Evolutionary conservation across 352 stramenopile genomes (phyloP).

Genomic region (Aphanomyces euteiches): DNA sequence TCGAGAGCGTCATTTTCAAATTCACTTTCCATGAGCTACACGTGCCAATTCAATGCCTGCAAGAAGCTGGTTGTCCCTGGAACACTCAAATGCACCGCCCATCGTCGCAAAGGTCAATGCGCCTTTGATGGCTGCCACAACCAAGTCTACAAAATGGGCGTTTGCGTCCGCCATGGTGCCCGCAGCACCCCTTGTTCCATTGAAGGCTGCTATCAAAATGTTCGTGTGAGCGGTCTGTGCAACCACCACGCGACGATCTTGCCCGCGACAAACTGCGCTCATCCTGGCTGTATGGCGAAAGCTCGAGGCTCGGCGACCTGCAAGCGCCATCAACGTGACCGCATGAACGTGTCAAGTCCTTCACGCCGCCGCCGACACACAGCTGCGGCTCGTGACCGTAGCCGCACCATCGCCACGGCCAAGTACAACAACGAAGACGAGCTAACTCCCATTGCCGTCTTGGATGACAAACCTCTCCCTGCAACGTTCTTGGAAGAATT

Average conservation of each 20-base stretch:
- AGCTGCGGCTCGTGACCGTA: no score
- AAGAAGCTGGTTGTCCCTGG: background rate
- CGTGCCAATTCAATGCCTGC: conserved; percentile 18
- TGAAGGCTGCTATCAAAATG: background rate
- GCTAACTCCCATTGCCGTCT: no score
- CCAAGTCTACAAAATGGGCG: conserved; percentile 6
- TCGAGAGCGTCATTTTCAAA: no score
- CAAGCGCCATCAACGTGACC: background rate
- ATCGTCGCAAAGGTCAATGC: background rate
- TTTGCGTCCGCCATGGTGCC: conserved; percentile 26
- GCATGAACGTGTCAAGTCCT: no score
- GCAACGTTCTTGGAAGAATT: no score
- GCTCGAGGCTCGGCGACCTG: background rate
- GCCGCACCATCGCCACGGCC: no score
- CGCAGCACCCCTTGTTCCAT: background rate
- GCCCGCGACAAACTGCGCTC: background rate
- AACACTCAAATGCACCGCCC: background rate
- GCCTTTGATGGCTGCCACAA: background rate
- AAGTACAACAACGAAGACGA: no score
- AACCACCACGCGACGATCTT: background rate
- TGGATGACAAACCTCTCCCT: no score
- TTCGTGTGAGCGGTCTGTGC: background rate
- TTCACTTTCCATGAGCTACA: no score
- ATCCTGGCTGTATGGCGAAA: background rate
- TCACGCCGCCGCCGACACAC: no score